Conservation (phyloP, 1,284 basidiomycete species). For the Amylostereum areolatum region DNA sequence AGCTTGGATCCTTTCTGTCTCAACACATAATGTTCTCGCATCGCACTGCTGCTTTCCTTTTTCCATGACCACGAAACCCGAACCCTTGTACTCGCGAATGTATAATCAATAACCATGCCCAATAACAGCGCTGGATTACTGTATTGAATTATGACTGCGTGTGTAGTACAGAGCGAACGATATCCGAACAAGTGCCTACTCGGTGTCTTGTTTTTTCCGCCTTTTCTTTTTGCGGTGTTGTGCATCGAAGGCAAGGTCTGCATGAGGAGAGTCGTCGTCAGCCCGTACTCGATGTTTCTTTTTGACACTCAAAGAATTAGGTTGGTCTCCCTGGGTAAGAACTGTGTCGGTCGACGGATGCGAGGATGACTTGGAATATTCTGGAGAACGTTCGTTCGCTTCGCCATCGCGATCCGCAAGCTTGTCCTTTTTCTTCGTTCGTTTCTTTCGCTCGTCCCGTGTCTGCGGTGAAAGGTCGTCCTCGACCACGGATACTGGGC, state of each 20-base stretch:
- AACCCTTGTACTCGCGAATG: background rate
- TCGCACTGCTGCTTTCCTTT: too few species aligned
- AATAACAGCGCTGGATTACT: too few species aligned
- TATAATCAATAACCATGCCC: background rate
- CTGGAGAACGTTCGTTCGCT: background rate
- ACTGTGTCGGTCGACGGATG: too few species aligned
- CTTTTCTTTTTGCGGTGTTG: background rate
- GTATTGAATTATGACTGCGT: too few species aligned
- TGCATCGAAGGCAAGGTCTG: too few species aligned
- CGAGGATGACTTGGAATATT: background rate
- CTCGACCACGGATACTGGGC: too few species aligned
- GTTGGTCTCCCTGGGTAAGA: slow-evolving; percentile 12
- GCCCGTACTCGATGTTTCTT: too few species aligned
- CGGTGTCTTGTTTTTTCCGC: background rate
- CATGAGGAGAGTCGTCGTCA: too few species aligned
- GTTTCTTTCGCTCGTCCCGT: slow-evolving; percentile 8
- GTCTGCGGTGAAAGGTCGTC: too few species aligned
- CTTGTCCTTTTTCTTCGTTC: slow-evolving; percentile 6
- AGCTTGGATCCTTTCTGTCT: too few species aligned
- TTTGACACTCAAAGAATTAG: too few species aligned
- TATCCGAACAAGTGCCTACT: background rate
- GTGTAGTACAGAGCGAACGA: background rate
- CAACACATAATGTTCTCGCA: background rate
- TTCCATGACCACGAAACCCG: too few species aligned
- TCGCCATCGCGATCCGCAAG: background rate